Evolutionary conservation across 1,284 basidiomycete genomes (phyloP).

Genomic region (Ustilago esculenta): DNA sequence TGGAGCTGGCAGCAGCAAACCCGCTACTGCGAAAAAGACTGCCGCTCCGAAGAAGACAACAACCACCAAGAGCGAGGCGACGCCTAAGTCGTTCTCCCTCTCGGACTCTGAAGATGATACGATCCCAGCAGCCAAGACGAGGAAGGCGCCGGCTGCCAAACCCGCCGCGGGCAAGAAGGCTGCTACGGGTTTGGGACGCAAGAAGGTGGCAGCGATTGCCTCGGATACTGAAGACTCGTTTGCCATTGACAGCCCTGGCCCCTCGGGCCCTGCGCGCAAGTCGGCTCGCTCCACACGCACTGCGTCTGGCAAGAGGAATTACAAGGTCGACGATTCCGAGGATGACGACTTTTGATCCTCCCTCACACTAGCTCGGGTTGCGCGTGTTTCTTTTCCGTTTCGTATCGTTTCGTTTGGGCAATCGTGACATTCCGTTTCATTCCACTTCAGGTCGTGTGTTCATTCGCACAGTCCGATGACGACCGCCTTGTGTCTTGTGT

Average conservation of each 20-base stretch:
- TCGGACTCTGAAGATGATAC: constrained; percentile 49
- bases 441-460: too few species aligned
- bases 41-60: constrained; percentile 16
- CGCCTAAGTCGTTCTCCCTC: constrained; percentile 31
- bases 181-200: constrained; percentile 16
- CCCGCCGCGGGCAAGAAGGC: constrained; percentile 32
- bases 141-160: constrained; percentile 25
- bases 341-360: constrained; percentile 13
- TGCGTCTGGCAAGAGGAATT: constrained; percentile 33
- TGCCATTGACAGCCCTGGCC: constrained; percentile 28
- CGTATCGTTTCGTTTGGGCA: too few species aligned
- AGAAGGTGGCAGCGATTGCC: constrained; percentile 20
- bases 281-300: constrained; percentile 25
- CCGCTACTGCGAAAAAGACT: constrained; percentile 13
- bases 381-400: too few species aligned
- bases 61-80: constrained; percentile 27
- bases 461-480: too few species aligned
- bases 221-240: constrained; percentile 45
- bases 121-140: constrained; percentile 27
- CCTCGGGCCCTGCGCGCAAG: constrained; percentile 14
- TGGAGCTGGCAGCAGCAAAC: constrained; percentile 13
- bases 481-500: too few species aligned
- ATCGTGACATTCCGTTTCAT: too few species aligned
- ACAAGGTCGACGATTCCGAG: constrained; percentile 36
- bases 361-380: too few species aligned